Conservation (phyloP, 352 stramenopile species). For the Elongisporangium undulatum region DNA sequence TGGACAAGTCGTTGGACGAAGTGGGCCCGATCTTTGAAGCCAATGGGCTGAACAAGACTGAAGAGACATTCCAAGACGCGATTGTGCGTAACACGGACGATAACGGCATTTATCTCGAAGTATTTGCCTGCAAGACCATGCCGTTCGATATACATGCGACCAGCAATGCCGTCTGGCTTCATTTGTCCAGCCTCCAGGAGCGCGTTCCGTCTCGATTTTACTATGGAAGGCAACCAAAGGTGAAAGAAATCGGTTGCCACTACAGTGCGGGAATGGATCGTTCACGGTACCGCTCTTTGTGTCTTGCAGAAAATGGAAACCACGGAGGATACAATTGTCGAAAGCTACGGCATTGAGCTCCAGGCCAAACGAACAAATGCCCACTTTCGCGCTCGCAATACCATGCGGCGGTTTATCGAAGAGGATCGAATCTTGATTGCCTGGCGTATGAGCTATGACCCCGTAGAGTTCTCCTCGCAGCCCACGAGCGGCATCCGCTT, state of each 20-base stretch:
- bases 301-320: constrained; percentile 10
- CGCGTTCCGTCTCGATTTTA: constrained; percentile 23
- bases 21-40: constrained; percentile 18
- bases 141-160: constrained; percentile 34
- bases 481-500: constrained; percentile 44
- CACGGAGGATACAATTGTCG: constrained; percentile 46
- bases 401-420: constrained; percentile 59
- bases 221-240: constrained; percentile 28
- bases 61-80: constrained; percentile 15
- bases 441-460: constrained; percentile 54
- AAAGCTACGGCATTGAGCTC: constrained; percentile 56
- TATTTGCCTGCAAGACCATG: constrained; percentile 39
- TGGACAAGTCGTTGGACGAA: constrained; percentile 22
- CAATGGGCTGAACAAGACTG: constrained; percentile 19
- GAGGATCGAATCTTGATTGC: constrained; percentile 50
- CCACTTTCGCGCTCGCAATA: constrained; percentile 52
- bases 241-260: constrained; percentile 14
- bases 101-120: constrained; percentile 17
- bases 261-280: no score
- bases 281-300: no score
- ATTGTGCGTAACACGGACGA: constrained; percentile 3
- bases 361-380: constrained; percentile 33
- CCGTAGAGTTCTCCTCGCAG: constrained; percentile 47
- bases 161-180: constrained; percentile 29
- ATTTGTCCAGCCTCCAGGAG: constrained; percentile 24